These are phyloP conservation scores for Moringa oleifera DNA, from an alignment of 345 rosid genomes.

Conservation along the genomic window DNA sequence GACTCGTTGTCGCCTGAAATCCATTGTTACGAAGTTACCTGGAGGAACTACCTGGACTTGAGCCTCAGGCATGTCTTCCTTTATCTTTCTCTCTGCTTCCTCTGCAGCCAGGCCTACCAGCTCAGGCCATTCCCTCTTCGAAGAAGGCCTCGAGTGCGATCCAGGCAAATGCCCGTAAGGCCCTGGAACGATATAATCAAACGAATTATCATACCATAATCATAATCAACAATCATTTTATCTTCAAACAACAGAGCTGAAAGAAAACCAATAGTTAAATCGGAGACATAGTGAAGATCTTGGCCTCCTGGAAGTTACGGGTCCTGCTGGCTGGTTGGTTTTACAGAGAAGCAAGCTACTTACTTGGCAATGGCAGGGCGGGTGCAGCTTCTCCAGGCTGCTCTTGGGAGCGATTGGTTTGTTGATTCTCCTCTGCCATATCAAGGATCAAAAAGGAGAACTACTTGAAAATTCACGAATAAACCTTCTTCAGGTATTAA, in stretches of 20 bases:
- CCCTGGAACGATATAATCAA: not conserved
- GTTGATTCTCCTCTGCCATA: not conserved
- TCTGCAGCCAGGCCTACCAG: conserved; percentile 17
- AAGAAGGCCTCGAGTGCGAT: not conserved
- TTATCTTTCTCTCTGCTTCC: conserved; percentile 46
- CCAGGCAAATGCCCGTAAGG: not conserved
- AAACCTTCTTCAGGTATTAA: too few species aligned
- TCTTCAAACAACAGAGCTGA: too few species aligned
- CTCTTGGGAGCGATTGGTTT: not conserved
- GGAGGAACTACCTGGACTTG: conserved; percentile 35
- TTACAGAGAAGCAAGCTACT: too few species aligned
- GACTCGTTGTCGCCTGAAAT: conserved; percentile 26
- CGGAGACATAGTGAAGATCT: too few species aligned
- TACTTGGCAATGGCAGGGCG: not conserved
- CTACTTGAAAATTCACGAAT: too few species aligned
- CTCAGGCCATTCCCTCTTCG: not conserved
- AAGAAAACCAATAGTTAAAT: too few species aligned
- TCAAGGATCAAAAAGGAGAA: too few species aligned
- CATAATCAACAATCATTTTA: too few species aligned
- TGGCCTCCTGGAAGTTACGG: too few species aligned
- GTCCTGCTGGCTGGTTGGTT: too few species aligned
- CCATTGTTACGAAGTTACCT: conserved; percentile 31
- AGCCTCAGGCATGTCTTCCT: conserved; percentile 33
- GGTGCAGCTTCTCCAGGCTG: not conserved
- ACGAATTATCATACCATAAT: too few species aligned